These are phyloP conservation scores for Penicillium taxi DNA, from an alignment of 495 filamentous ascomycete genomes.

Conservation along the genomic window DNA sequence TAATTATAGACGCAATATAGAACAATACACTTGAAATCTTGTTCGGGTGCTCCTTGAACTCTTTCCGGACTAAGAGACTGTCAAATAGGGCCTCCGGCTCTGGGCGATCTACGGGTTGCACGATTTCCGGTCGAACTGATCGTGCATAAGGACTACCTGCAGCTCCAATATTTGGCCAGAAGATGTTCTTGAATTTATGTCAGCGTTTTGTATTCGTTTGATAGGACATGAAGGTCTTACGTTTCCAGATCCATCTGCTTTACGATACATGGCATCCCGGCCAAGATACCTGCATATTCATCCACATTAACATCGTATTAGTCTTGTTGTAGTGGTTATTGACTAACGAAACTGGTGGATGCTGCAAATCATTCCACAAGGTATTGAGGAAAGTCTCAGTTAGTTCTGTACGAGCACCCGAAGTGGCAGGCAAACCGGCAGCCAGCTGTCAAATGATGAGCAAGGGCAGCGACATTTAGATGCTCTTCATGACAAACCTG, in stretches of 20 bases:
- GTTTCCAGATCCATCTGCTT: constrained; percentile 65
- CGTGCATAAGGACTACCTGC: constrained; percentile 62
- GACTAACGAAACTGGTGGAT: constrained; percentile 57
- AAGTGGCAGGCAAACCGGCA: constrained; percentile 45
- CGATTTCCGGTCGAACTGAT: constrained; percentile 54
- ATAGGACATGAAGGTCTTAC: constrained; percentile 15
- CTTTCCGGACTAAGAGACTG: constrained; percentile 55
- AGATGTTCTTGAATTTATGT: constrained; percentile 38
- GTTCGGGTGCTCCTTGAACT: constrained; percentile 60
- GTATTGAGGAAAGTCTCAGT: constrained; percentile 54
- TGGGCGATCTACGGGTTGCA: constrained; percentile 58
- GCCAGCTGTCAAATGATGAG: constrained; percentile 23
- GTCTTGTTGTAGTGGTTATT: not conserved
- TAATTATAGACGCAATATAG: constrained; percentile 84
- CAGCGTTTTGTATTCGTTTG: not conserved
- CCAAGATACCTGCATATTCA: constrained; percentile 39
- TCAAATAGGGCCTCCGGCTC: constrained; percentile 77
- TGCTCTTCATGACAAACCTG: constrained; percentile 21
- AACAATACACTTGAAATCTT: constrained; percentile 83
- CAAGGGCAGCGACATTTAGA: not conserved
- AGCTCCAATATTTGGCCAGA: constrained; percentile 58
- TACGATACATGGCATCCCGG: constrained; percentile 50
- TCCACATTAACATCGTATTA: constrained; percentile 2
- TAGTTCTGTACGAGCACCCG: constrained; percentile 42
- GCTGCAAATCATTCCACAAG: constrained; percentile 61